These are phyloP conservation scores for Juglanconis sp. DNA, from an alignment of 2,329 filamentous ascomycete genomes.

Conservation along the genomic window DNA sequence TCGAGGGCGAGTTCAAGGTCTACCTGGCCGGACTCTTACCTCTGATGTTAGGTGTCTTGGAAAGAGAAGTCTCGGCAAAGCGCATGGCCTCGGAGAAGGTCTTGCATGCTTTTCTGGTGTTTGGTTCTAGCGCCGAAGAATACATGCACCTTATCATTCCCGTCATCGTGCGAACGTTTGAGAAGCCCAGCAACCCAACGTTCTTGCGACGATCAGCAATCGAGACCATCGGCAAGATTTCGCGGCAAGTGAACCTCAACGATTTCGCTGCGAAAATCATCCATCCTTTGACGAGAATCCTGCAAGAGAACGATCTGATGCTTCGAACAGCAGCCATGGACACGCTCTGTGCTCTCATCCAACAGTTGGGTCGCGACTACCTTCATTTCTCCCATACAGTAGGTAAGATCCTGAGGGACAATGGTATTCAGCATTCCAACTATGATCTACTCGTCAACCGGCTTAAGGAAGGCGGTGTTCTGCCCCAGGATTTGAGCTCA, in stretches of 20 bases:
- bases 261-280: conserved; percentile 97
- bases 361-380: conserved; percentile 93
- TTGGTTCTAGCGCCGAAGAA: conserved; percentile 92
- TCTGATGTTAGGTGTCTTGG: conserved; percentile 89
- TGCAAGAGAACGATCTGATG: conserved; percentile 68
- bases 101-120: conserved; percentile 91
- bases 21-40: conserved; percentile 87
- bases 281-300: conserved; percentile 81
- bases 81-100: conserved; percentile 85
- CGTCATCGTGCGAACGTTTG: conserved; percentile 90
- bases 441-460: conserved; percentile 92
- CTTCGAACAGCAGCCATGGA: conserved; percentile 83
- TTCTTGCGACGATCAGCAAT: conserved; percentile 85
- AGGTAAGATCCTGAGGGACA: conserved; percentile 76
- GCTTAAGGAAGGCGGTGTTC: conserved; percentile 85
- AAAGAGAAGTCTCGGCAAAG: conserved; percentile 74
- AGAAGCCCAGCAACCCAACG: conserved; percentile 77
- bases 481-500: conserved; percentile 92
- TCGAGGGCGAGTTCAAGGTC: conserved; percentile 97
- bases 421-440: conserved; percentile 84
- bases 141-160: conserved; percentile 99
- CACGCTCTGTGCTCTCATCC: conserved; percentile 90
- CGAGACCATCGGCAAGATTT: conserved; percentile 90
- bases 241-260: conserved; percentile 92
- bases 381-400: conserved; percentile 91